Conservation (phyloP, 495 filamentous ascomycete species). For the Astrothelium macrocarpum region DNA sequence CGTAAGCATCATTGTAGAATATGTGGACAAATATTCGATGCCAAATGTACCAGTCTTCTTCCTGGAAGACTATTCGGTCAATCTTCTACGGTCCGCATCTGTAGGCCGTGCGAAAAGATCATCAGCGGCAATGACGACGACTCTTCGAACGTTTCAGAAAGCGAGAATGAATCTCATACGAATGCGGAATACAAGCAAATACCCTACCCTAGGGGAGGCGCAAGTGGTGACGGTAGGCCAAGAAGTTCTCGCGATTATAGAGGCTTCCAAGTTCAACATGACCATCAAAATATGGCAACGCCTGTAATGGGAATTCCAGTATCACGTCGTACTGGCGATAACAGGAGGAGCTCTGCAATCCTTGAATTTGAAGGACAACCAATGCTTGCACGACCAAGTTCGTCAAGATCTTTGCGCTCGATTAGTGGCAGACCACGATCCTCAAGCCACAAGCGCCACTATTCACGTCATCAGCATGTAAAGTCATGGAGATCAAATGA, state of each 20-base stretch:
- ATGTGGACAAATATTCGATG: conserved; percentile 94
- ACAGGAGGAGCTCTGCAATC: conserved; percentile 76
- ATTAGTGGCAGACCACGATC: conserved; percentile 61
- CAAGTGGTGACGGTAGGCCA: background rate
- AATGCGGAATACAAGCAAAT: background rate
- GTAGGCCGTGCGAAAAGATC: conserved; percentile 87
- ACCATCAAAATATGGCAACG: conserved; percentile 24
- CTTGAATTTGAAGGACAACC: conserved; percentile 75
- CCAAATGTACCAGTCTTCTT: conserved; percentile 86
- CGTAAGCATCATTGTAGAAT: conserved; percentile 94
- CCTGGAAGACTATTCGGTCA: conserved; percentile 82
- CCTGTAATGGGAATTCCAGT: conserved; percentile 35
- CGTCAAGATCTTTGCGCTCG: conserved; percentile 82
- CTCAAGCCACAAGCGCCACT: conserved; percentile 67
- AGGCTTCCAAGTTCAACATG: conserved; percentile 9
- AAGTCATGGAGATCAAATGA: conserved; percentile 54
- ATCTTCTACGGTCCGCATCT: conserved; percentile 74
- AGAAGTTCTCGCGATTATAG: background rate
- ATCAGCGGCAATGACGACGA: conserved; percentile 85
- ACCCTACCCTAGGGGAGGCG: background rate
- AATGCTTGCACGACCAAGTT: conserved; percentile 68
- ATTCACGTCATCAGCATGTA: conserved; percentile 71
- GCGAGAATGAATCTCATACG: conserved; percentile 49
- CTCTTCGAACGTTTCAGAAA: conserved; percentile 67
- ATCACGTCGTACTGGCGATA: conserved; percentile 69